Evolutionary conservation across 2,329 filamentous ascomycete genomes (phyloP).

Genomic region (Fusarium lateritium): DNA sequence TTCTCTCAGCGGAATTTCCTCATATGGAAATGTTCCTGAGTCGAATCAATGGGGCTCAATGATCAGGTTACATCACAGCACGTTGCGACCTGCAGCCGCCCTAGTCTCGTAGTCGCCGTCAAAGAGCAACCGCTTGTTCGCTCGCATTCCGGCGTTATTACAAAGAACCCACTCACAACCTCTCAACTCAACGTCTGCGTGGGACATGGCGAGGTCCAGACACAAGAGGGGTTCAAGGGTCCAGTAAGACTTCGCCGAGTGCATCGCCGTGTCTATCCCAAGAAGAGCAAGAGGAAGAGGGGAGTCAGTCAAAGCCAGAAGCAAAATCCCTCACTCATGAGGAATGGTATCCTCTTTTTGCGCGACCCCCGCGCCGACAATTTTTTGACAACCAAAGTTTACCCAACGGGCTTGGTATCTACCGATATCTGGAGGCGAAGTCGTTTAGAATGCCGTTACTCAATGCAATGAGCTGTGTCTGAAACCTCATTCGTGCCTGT

Average conservation of each 20-base stretch:
- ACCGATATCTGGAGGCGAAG: slow-evolving; percentile 34
- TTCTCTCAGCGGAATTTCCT: slow-evolving; percentile 30
- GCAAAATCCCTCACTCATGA: slow-evolving; percentile 47
- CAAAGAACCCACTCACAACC: slow-evolving; percentile 33
- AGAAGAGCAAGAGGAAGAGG: slow-evolving; percentile 35
- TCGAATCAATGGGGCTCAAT: slow-evolving; percentile 29
- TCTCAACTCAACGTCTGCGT: slow-evolving; percentile 21
- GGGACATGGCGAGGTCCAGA: slow-evolving; percentile 28
- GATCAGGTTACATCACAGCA: slow-evolving; percentile 27
- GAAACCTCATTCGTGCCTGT: slow-evolving; percentile 31
- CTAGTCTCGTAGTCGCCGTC: slow-evolving; percentile 42
- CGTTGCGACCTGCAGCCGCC: slow-evolving; percentile 33
- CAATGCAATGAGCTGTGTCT: slow-evolving; percentile 45
- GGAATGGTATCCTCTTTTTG: slow-evolving; percentile 26
- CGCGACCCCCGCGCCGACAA: slow-evolving; percentile 33
- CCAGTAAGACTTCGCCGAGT: slow-evolving; percentile 36
- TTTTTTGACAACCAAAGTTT: slow-evolving; percentile 23
- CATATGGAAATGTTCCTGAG: slow-evolving; percentile 22
- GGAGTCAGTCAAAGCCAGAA: slow-evolving; percentile 17
- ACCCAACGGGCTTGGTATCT: slow-evolving; percentile 42
- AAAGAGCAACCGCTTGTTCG: slow-evolving; percentile 32
- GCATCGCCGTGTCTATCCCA: slow-evolving; percentile 45
- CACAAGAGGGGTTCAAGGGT: slow-evolving; percentile 41
- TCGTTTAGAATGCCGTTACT: slow-evolving; percentile 40
- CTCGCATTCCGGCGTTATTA: slow-evolving; percentile 44